Evolutionary conservation across 2,329 filamentous ascomycete species (phyloP).

Genomic region (Penicillium hesseltinei): DNA sequence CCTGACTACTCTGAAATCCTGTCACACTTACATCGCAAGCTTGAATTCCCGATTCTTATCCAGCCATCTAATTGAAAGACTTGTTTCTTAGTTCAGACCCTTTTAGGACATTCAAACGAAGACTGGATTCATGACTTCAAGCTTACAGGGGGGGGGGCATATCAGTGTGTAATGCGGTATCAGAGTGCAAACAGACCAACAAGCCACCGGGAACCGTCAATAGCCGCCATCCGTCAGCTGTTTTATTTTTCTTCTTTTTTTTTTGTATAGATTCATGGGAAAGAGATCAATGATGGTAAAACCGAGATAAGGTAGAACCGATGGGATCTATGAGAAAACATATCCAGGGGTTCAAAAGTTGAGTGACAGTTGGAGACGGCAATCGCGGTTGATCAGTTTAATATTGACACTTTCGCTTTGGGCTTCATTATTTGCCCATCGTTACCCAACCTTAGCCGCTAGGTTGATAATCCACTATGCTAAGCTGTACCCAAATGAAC

Average conservation of each 20-base stretch:
- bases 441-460: too few species aligned
- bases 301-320: neutral
- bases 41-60: neutral
- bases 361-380: neutral
- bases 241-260: neutral
- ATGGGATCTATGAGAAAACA: neutral
- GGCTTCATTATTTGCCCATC: too few species aligned
- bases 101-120: too few species aligned
- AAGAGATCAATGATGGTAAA: neutral
- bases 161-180: too few species aligned
- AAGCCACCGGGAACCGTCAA: neutral
- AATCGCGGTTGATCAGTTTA: too few species aligned
- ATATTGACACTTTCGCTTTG: too few species aligned
- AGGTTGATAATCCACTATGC: too few species aligned
- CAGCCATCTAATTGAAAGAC: neutral
- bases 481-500: too few species aligned
- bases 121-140: too few species aligned
- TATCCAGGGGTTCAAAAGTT: neutral
- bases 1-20: slow-evolving; percentile 31
- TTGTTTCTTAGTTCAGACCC: too few species aligned
- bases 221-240: neutral
- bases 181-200: neutral
- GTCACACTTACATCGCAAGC: slow-evolving; percentile 28
- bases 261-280: neutral
- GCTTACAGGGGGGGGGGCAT: too few species aligned